Evolutionary conservation across 2,329 filamentous ascomycete species (phyloP).

Genomic region (Neopestalotiopsis rosae): DNA sequence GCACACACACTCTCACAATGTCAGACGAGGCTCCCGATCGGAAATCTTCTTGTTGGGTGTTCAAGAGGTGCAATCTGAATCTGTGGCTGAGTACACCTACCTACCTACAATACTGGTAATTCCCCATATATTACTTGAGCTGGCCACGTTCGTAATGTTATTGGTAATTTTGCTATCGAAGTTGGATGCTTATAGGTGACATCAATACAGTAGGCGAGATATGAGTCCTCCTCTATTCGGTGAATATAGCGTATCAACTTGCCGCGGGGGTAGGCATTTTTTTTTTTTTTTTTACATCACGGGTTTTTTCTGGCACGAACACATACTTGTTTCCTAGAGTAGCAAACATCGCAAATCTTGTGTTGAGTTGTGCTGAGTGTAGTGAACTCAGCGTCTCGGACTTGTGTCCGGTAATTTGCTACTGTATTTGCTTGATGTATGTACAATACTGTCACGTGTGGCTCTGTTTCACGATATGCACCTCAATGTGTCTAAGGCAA

Average conservation of each 20-base stretch:
- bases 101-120: no score
- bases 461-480: conserved; percentile 15
- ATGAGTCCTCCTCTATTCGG: no score
- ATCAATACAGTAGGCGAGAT: no score
- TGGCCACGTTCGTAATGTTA: no score
- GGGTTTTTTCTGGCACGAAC: no score
- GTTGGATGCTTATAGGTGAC: no score
- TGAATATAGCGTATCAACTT: no score
- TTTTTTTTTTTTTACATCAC: no score
- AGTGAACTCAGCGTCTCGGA: background rate
- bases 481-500: background rate
- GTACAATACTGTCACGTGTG: conserved; percentile 4
- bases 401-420: background rate
- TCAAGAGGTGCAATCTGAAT: background rate
- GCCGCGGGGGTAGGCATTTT: no score
- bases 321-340: no score
- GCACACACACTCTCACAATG: background rate
- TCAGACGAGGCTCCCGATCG: conserved; percentile 3
- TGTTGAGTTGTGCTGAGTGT: background rate
- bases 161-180: no score
- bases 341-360: background rate
- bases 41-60: background rate
- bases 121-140: no score
- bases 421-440: background rate
- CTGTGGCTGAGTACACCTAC: background rate